A percentile compares a stretch with the other conserved stretches of the same genome.
Evolutionary conservation across 2,329 filamentous ascomycete genomes (phyloP).

Genomic region (Truncatella angustata): DNA sequence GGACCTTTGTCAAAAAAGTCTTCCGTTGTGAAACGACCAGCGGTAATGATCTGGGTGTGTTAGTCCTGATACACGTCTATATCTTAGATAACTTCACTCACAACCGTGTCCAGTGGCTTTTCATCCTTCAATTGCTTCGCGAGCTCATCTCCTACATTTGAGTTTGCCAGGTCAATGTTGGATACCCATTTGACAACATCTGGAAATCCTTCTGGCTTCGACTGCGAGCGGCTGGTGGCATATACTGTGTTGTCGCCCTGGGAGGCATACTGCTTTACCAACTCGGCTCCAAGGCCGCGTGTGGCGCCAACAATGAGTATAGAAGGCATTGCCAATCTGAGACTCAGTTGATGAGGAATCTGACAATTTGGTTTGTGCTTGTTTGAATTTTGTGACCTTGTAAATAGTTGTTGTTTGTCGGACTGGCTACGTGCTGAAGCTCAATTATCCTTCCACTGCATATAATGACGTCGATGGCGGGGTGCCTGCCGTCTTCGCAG

Average conservation of each 20-base stretch:
- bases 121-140: conserved; percentile 38
- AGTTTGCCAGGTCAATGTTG: conserved; percentile 52
- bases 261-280: conserved; percentile 57
- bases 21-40: conserved; percentile 68
- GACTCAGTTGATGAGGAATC: not conserved
- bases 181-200: conserved; percentile 54
- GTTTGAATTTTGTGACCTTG: not conserved
- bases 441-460: not conserved
- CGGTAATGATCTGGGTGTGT: conserved; percentile 57
- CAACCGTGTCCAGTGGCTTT: conserved; percentile 41
- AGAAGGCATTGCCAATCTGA: conserved; percentile 35
- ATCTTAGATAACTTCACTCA: conserved; percentile 30
- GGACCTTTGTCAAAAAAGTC: conserved; percentile 57
- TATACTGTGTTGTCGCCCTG: conserved; percentile 49
- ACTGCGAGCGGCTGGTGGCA: conserved; percentile 54
- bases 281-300: conserved; percentile 62
- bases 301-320: conserved; percentile 67
- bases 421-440: not conserved
- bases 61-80: not conserved
- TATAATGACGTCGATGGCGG: conserved; percentile 4
- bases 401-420: not conserved
- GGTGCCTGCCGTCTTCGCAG: not conserved
- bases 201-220: conserved; percentile 40
- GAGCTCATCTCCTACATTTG: conserved; percentile 46
- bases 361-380: not conserved